A percentile compares a stretch with the other conserved stretches of the same genome.
These are phyloP conservation scores for Tylopilus sp. DNA, from an alignment of 768 basidiomycete genomes.

Conservation along the genomic window DNA sequence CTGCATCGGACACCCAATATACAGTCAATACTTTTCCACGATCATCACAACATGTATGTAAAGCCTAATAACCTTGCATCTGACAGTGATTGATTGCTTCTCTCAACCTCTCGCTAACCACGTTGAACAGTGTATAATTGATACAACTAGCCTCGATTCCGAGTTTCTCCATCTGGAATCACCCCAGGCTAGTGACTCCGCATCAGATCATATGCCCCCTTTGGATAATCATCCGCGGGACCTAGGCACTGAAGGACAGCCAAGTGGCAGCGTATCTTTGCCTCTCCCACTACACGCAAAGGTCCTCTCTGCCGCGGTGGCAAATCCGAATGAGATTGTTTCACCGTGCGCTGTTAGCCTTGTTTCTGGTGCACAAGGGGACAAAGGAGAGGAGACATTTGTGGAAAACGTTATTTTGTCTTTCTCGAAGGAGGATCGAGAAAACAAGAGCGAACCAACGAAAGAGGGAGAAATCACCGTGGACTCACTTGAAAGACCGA, in stretches of 20 bases:
- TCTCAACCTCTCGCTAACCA: background rate
- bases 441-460: constrained; percentile 36
- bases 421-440: constrained; percentile 1
- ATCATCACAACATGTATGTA: constrained; percentile 18
- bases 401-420: background rate
- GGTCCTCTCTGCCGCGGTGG: constrained; percentile 17
- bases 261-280: constrained; percentile 31
- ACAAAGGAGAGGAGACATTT: background rate
- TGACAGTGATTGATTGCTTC: constrained; percentile 1
- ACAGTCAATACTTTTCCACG: constrained; percentile 19
- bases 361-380: background rate
- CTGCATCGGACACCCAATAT: constrained; percentile 8
- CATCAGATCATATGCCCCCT: background rate
- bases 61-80: constrained; percentile 2
- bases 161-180: background rate
- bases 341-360: constrained; percentile 2
- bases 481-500: constrained; percentile 40
- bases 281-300: constrained; percentile 6
- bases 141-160: background rate
- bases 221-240: constrained; percentile 8
- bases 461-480: background rate
- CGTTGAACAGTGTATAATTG: constrained; percentile 2
- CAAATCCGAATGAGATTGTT: constrained; percentile 18
- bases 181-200: constrained; percentile 4
- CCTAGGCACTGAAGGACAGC: constrained; percentile 35